Evolutionary conservation across 768 basidiomycete species (phyloP), one percentile per base, ranked within the genome.

Genomic region (Podaxis sp.): DNA sequence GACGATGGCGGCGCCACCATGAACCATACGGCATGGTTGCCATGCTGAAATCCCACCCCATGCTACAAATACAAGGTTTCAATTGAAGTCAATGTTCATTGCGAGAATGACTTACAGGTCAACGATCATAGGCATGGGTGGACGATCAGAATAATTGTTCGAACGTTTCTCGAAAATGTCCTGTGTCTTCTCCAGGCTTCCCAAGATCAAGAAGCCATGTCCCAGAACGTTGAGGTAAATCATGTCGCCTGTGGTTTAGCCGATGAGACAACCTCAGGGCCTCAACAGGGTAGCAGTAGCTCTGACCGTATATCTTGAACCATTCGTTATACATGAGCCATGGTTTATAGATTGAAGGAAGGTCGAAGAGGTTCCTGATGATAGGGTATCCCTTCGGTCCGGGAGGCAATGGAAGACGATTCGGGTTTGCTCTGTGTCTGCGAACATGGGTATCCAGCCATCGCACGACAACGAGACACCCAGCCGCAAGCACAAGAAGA

Each of bases 21-120:
- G 68, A 56, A 0, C 74, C 74, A 38, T 75, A 76, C 3, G 51
- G 58, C 12, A 70, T 63, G 30, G 68, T 48, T 0, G 66, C 52
- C 30, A 68, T 46, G 26, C 54, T 50, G 2, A 53, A 65, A 13
- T 17, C 46, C 64, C 64, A 67, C 3, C 65, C 67, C 60, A 70
- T 61, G 10, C 65, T 66, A 44, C 2, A 15, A 20, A 17, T 22
- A 1, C 15, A 40, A 15, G 46, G 28, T 28, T 7, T 28, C 28
- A 28, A 28, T 28, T 48, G 12, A 48, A 17, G 17, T 8, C 20
- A 17, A 17, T 22, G n/a, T 10, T 8, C 46, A 48, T n/a, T n/a
- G n/a, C n/a, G n/a, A n/a, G n/a, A 48, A 22, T 17, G 15, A 58
- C 67, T 11, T 36, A 72, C 69, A 68, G 46, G 33, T 72, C 71